Percentiles rank a stretch among this genome's conserved stretches.
These are phyloP conservation scores for Fusarium algeriense DNA, from an alignment of 2,329 filamentous ascomycete species.

Conservation along the genomic window DNA sequence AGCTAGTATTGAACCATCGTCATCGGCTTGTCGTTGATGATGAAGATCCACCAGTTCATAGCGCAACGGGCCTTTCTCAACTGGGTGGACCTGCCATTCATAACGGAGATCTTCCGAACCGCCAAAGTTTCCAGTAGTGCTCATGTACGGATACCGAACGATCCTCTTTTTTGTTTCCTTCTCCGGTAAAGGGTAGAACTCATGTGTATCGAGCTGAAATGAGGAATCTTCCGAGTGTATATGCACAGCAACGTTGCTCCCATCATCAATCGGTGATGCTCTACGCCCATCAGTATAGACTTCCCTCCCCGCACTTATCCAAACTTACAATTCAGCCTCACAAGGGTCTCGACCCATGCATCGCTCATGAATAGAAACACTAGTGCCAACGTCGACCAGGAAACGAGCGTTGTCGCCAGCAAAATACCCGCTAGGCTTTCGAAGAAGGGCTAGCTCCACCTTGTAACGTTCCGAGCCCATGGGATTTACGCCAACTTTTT, in stretches of 20 bases:
- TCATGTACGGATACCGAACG: background rate
- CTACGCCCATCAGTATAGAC: background rate
- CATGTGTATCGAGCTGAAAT: background rate
- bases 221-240: background rate
- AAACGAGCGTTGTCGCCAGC: slow-evolving; percentile 9
- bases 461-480: slow-evolving; percentile 22
- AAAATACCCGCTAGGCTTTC: slow-evolving; percentile 13
- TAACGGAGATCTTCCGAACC: accelerated
- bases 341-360: background rate
- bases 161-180: background rate
- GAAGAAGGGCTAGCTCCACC: slow-evolving; percentile 10
- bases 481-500: background rate
- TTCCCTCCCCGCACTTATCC: accelerated
- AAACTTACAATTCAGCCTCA: slow-evolving; percentile 21
- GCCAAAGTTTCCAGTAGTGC: accelerated
- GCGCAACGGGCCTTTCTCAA: background rate
- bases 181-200: background rate
- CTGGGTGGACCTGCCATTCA: slow-evolving; percentile 3
- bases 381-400: background rate
- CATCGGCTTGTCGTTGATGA: accelerated
- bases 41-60: slow-evolving; percentile 8
- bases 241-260: background rate
- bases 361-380: slow-evolving; percentile 2
- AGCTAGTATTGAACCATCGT: background rate
- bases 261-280: background rate